These are phyloP conservation scores for Diplodia seriata DNA, from an alignment of 2,329 filamentous ascomycete species.

Conservation along the genomic window DNA sequence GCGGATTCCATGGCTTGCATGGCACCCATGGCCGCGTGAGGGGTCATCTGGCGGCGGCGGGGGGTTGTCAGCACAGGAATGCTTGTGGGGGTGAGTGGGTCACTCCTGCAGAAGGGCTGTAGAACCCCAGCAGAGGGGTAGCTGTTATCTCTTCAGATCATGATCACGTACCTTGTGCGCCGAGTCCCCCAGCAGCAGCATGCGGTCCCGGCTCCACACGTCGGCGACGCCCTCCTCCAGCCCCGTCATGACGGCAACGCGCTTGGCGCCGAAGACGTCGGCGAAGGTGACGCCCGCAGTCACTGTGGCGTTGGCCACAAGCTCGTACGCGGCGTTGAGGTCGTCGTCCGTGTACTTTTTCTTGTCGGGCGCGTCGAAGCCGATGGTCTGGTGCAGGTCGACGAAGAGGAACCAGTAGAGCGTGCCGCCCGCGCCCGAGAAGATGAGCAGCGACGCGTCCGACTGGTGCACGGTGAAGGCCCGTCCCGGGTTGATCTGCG, in stretches of 20 bases:
- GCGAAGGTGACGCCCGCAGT: conserved; percentile 43
- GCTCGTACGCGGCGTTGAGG: conserved; percentile 39
- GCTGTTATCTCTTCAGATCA: no score
- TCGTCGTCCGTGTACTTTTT: conserved; percentile 45
- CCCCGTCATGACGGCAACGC: conserved; percentile 38
- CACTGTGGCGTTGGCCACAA: conserved; percentile 41
- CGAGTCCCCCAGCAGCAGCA: conserved; percentile 52
- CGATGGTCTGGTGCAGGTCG: conserved; percentile 39
- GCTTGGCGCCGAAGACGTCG: conserved; percentile 44
- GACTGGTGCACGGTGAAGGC: conserved; percentile 32
- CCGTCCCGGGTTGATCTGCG: conserved; percentile 21
- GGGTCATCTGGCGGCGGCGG: conserved; percentile 32
- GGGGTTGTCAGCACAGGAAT: background rate
- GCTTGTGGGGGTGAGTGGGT: background rate
- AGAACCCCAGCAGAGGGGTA: no score
- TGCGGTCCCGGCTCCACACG: conserved; percentile 50
- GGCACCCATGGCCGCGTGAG: conserved; percentile 37
- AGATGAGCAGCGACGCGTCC: conserved; percentile 34
- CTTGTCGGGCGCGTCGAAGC: conserved; percentile 35
- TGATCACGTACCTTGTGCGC: conserved; percentile 49
- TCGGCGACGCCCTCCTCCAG: conserved; percentile 50
- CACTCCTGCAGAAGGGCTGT: background rate
- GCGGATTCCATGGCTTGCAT: conserved; percentile 39
- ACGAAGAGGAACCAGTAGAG: conserved; percentile 40
- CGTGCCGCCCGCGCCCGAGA: conserved; percentile 35